phyloP scores from a whole-genome alignment of 176 grass and related monocot genomes.

The Rhipidocladum racemiflorum region DNA sequence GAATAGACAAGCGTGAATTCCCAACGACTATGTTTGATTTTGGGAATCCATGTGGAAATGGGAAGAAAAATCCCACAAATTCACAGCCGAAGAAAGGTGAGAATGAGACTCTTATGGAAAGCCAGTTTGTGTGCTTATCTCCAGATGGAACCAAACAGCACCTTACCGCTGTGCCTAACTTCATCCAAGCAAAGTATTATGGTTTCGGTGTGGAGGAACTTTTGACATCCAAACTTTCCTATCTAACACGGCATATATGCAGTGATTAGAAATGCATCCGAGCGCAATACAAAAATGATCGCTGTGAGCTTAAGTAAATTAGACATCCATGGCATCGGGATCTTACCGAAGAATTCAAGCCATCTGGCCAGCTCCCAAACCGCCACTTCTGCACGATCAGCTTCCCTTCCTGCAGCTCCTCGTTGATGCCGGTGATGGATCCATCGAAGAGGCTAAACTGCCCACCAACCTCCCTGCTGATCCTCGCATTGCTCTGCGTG shows the following conservation, averaged over 20 bases:
- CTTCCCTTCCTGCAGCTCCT: slow-evolving; percentile 90
- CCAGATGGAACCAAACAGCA: background rate
- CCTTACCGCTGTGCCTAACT: background rate
- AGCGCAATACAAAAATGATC: background rate
- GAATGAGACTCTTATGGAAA: background rate
- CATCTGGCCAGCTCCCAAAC: slow-evolving; percentile 81
- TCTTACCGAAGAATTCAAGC: slow-evolving; percentile 65
- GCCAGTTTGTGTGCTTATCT: background rate
- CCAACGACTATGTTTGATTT: background rate
- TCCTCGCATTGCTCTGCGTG: slow-evolving; percentile 92
- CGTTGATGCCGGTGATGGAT: slow-evolving; percentile 77
- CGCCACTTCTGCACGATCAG: slow-evolving; percentile 95
- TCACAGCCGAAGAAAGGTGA: background rate
- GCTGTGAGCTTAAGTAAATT: background rate
- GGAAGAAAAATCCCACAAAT: background rate
- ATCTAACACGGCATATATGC: background rate
- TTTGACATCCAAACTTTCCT: background rate
- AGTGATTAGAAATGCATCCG: background rate
- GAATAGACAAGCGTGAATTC: background rate
- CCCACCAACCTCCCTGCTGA: slow-evolving; percentile 87
- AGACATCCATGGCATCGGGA: background rate
- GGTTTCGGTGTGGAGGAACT: background rate
- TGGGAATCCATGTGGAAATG: background rate
- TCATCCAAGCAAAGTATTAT: background rate
- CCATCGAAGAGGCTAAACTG: slow-evolving; percentile 90